Percentiles rank a stretch among this genome's conserved stretches.
phyloP scores from a whole-genome alignment of 2,329 filamentous ascomycete species.

The Epichloe hybrida region DNA sequence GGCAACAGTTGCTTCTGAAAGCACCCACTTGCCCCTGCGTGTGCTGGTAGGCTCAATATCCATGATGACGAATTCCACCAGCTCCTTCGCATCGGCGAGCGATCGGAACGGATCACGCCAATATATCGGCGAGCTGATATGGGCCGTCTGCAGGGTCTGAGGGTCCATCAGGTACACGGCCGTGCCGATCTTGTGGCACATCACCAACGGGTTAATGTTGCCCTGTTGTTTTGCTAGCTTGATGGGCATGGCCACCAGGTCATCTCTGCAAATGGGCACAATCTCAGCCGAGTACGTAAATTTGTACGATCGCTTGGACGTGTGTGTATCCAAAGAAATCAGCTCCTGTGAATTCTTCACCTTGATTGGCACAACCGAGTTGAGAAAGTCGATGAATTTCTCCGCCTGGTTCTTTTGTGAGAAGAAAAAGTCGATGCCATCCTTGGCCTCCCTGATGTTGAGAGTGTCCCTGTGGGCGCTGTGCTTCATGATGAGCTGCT shows the following conservation, averaged over 20 bases:
- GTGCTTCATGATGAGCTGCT: slow-evolving; percentile 94
- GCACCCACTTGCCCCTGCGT: slow-evolving; percentile 66
- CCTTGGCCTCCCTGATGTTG: slow-evolving; percentile 95
- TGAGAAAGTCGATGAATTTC: slow-evolving; percentile 82
- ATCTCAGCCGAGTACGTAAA: slow-evolving; percentile 83
- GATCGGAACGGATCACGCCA: slow-evolving; percentile 82
- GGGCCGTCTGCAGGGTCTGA: slow-evolving; percentile 78
- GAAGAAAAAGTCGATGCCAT: slow-evolving; percentile 95
- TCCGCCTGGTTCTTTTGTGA: slow-evolving; percentile 80
- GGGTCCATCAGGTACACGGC: slow-evolving; percentile 83
- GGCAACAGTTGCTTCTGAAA: slow-evolving; percentile 80
- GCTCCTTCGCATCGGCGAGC: slow-evolving; percentile 68
- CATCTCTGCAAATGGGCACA: slow-evolving; percentile 93
- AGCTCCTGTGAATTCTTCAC: slow-evolving; percentile 70
- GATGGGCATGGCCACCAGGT: slow-evolving; percentile 84
- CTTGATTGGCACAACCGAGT: slow-evolving; percentile 64
- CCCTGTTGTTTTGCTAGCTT: slow-evolving; percentile 76
- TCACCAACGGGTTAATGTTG: slow-evolving; percentile 73
- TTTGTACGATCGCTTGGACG: slow-evolving; percentile 83
- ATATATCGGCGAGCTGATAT: slow-evolving; percentile 70
- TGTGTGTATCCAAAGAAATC: slow-evolving; percentile 88
- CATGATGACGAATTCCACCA: slow-evolving; percentile 88
- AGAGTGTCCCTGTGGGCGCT: slow-evolving; percentile 82
- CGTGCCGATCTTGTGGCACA: slow-evolving; percentile 84
- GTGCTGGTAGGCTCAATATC: slow-evolving; percentile 74